These are phyloP conservation scores for Grammothele lineata DNA, from an alignment of 768 basidiomycete genomes.

Conservation along the genomic window DNA sequence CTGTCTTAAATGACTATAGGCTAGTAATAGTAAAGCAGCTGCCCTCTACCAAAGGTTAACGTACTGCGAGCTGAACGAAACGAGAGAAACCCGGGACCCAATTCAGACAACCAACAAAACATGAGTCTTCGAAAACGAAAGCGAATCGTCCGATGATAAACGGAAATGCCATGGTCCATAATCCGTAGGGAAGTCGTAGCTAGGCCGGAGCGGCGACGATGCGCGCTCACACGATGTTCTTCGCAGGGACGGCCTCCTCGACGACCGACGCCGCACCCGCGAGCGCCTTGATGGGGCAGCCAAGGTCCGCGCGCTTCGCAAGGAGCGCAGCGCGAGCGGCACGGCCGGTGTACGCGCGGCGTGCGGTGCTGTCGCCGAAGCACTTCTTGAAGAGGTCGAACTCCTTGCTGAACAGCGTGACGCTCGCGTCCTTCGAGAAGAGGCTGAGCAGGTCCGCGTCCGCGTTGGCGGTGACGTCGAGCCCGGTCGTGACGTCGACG, in stretches of 20 bases:
- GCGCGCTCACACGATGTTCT: no score
- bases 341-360: slow-evolving; percentile 9
- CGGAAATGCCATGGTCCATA: no score
- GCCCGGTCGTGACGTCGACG: slow-evolving; percentile 19
- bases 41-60: no score
- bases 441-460: slow-evolving; percentile 20
- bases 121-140: no score
- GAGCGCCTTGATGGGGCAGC: slow-evolving; percentile 2
- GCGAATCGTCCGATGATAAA: no score
- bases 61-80: no score
- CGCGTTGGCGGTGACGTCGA: slow-evolving; percentile 19
- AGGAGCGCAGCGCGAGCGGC: not conserved
- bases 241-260: slow-evolving; percentile 6
- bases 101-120: no score
- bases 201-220: no score
- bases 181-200: no score
- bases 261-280: slow-evolving; percentile 2
- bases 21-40: no score
- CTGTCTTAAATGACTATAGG: no score
- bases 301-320: not conserved
- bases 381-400: slow-evolving; percentile 25
- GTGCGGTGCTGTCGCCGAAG: slow-evolving; percentile 14
- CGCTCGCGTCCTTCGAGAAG: slow-evolving; percentile 16
- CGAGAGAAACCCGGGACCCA: no score
- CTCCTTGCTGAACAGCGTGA: slow-evolving; percentile 19